Evolutionary conservation across 306 rosid species (phyloP).

Genomic region (Canavalia gladiata): DNA sequence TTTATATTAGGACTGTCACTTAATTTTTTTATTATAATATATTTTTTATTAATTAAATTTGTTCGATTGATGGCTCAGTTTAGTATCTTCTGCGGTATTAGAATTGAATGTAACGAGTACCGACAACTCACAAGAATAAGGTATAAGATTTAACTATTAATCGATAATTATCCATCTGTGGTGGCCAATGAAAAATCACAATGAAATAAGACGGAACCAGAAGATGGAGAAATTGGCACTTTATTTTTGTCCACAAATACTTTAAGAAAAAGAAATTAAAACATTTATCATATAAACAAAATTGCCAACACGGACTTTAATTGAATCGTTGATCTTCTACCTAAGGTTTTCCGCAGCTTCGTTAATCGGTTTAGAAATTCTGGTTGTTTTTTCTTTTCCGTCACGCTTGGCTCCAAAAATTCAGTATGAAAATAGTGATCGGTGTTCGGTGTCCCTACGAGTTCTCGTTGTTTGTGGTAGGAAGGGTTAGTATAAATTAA

Average conservation of each 20-base stretch:
- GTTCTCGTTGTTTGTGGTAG: neutral
- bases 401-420: neutral
- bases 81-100: neutral
- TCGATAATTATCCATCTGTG: neutral
- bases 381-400: neutral
- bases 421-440: neutral
- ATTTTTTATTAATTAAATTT: too few species aligned
- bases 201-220: neutral
- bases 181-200: neutral
- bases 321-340: neutral
- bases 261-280: too few species aligned
- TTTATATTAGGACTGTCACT: too few species aligned
- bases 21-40: too few species aligned
- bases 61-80: neutral
- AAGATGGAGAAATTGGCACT: neutral
- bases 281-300: neutral
- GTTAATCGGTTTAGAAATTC: neutral
- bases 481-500: neutral
- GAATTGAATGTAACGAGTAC: neutral
- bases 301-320: neutral
- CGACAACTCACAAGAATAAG: neutral
- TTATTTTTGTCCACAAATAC: constrained; percentile 6
- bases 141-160: neutral
- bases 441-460: constrained; percentile 14
- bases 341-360: neutral